phyloP scores from a whole-genome alignment of 345 rosid genomes.

The Gynandropsis gynandra region DNA sequence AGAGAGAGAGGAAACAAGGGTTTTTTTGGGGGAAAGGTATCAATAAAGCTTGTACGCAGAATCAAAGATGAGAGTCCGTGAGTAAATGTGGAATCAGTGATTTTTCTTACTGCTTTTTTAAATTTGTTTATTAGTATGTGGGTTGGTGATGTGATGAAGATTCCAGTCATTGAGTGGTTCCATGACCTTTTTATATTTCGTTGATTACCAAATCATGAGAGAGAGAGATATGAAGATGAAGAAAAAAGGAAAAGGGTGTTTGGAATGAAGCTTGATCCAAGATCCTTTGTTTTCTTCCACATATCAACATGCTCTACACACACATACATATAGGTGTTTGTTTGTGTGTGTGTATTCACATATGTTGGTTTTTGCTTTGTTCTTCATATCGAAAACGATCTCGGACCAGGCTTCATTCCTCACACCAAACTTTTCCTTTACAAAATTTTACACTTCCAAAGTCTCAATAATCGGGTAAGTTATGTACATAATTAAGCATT shows the following conservation, averaged over 20 bases:
- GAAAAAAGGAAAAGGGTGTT: conserved; percentile 40
- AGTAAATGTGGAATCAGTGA: too few relatives aligned
- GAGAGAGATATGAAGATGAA: conserved; percentile 12
- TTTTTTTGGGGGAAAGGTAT: too few relatives aligned
- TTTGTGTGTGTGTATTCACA: not conserved
- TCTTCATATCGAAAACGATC: conserved; percentile 33
- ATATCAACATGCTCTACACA: not conserved
- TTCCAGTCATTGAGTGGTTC: conserved; percentile 13
- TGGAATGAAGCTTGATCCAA: conserved; percentile 76
- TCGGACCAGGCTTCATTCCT: conserved; percentile 96
- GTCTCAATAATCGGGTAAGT: too few relatives aligned
- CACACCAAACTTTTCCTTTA: conserved; percentile 42
- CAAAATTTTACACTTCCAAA: too few relatives aligned
- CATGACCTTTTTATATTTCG: conserved; percentile 20
- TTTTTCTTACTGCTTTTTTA: too few relatives aligned
- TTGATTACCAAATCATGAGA: conserved; percentile 38
- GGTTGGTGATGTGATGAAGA: too few relatives aligned
- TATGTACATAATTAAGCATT: too few relatives aligned
- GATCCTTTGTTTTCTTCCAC: conserved; percentile 29
- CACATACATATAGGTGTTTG: not conserved
- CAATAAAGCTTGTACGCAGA: too few relatives aligned
- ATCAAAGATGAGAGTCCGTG: too few relatives aligned
- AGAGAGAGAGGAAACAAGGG: too few relatives aligned
- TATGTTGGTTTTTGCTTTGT: not conserved
- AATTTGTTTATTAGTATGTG: too few relatives aligned